Evolutionary conservation across 2,329 filamentous ascomycete genomes (phyloP), one percentile per base, ranked within the genome.

Genomic region (Thielaviopsis ethacetica): DNA sequence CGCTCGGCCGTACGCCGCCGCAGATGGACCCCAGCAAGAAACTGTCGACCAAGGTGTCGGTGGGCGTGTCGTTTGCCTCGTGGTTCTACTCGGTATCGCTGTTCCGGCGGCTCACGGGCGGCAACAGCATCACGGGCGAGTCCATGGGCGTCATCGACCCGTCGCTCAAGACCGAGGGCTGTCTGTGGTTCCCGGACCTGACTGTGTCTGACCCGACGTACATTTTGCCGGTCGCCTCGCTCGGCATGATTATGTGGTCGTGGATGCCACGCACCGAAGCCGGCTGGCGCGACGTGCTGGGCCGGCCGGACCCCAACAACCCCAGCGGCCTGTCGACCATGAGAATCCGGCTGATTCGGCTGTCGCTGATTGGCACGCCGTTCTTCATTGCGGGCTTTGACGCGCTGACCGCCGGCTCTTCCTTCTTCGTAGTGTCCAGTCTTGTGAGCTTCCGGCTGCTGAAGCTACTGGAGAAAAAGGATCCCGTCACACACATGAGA

Each of bases 151-250:
- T 44, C 58, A 63, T 68, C 44, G 67, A 77, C 51, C 67, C 71
- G 2, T 70, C 71, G 1, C 64, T 82, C n/a, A 65, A 70, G 0
- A 70, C 74, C 0, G 79, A 76, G 5, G 79, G 79, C 26, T 73
- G 71, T 49, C 69, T 81, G 17, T 82, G 79, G 78, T 80, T 82
- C 64, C 69, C 72, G 1, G 75, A 82, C 63, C 71, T 82, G 24
- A 75, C 74, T 6, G 73, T 66, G 30, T 68, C 75, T 34, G 80
- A 82, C 61, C 77, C 80, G 0, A 75, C 74, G 59, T 70, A 73
- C 59, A 66, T 74, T 27, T 71, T 82, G 0, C 78, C 80, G 2
- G 26, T 59, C 15, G 34, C 49, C 10, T 59, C 60, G 19, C 55
- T 56, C 15, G 13, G 52, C 3, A 38, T 61, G 5, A 59, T 61